Evolutionary conservation across 108 stramenopile genomes (phyloP).

Genomic region (Aureococcus anophagefferens): DNA sequence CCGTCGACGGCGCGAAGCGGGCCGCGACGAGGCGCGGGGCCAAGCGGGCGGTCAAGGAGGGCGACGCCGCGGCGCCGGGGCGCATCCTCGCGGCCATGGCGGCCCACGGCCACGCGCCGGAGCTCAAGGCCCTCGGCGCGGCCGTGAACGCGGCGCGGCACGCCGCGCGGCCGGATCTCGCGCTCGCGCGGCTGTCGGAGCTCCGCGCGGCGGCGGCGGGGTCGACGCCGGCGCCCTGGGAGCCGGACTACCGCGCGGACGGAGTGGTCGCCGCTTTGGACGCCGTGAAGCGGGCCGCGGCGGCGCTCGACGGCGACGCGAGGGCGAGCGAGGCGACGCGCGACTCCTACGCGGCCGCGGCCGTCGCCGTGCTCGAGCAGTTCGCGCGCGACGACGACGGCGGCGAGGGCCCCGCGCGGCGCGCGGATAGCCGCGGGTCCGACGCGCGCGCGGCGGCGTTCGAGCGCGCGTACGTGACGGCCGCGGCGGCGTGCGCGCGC

Average conservation of each 20-base stretch:
- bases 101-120: not conserved
- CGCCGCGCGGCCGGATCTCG: not conserved
- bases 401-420: not conserved
- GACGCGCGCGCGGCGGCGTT: not conserved
- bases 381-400: not conserved
- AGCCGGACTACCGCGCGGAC: not conserved
- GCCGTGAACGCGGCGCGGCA: not conserved
- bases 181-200: not conserved
- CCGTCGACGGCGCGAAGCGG: not conserved
- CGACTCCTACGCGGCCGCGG: not conserved
- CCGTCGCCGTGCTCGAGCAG: not conserved
- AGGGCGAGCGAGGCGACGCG: not conserved
- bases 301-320: not conserved
- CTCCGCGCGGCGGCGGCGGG: not conserved
- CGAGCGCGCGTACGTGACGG: not conserved
- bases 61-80: not conserved
- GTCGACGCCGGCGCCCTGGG: not conserved
- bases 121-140: not conserved
- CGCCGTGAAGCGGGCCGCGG: not conserved
- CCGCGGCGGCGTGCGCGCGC: not conserved
- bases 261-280: not conserved
- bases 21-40: not conserved
- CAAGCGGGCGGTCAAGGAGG: too few species aligned
- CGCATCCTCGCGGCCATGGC: not conserved
- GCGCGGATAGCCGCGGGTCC: too few species aligned